phyloP scores from a whole-genome alignment of 148 eudicot genomes.

The Tetragonia tetragonoides region DNA sequence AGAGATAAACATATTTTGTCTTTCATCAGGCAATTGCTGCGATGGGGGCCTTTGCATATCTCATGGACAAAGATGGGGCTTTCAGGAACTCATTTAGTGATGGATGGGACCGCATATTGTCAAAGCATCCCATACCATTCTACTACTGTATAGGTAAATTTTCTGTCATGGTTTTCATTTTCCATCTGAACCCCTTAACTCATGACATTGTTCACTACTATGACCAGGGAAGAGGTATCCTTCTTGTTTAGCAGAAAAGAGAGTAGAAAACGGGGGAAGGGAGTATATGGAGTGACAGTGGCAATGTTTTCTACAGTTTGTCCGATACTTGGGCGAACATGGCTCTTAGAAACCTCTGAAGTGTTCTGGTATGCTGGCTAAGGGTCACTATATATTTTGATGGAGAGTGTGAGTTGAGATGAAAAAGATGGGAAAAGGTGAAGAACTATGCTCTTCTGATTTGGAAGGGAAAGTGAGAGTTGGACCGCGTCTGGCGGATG shows the following conservation, averaged over 20 bases:
- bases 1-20: conserved; percentile 11
- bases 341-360: neutral
- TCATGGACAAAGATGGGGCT: conserved; percentile 81
- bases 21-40: conserved; percentile 55
- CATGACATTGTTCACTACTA: neutral
- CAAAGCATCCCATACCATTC: conserved; percentile 90
- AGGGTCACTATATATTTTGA: neutral
- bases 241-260: neutral
- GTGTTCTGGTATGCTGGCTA: neutral
- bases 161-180: neutral
- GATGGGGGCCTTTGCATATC: conserved; percentile 67
- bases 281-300: neutral
- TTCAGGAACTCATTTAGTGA: conserved; percentile 81
- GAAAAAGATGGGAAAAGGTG: neutral
- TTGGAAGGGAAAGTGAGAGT: neutral
- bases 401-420: neutral
- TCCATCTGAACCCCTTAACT: neutral
- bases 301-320: neutral
- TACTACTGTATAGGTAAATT: conserved; percentile 77
- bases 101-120: conserved; percentile 86
- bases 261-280: neutral
- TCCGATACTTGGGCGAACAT: neutral
- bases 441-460: neutral
- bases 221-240: neutral
- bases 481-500: neutral